Base-by-base conservation (phyloP, 495 filamentous ascomycete species). In the Tuber borchii region DNA sequence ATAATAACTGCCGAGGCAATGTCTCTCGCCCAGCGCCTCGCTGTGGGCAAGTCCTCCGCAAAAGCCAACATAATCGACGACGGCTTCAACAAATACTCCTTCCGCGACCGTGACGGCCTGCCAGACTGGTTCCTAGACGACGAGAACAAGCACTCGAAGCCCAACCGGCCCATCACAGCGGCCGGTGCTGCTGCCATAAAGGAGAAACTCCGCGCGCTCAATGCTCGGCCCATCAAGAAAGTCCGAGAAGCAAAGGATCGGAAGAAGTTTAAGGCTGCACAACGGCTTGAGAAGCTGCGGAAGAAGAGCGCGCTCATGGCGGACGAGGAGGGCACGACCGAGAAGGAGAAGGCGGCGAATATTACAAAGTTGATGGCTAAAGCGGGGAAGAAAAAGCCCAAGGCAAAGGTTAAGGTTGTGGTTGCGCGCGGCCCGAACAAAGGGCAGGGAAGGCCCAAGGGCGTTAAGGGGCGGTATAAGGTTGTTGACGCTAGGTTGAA, bases 1-100 rank as follows among this genome's bases (percentile, higher is more conserved):
- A 97, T 99, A 81, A 95, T 98, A 80, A 99, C 95, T 14, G 95
- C 94, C 31, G 96, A 99, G 86, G 95, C 95, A 75, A 99, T 99
- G 95, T 93, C 93, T 12, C 87, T 99, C n/a, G 95, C 95, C 2
- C 95, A 98, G 74, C 88, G 92, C 81, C 89, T 99, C 75, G 95
- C 93, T 37, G 91, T 90, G 0, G 96, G 96, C 37, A 87, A 95
- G 81, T 65, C 56, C 10, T 94, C 91, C 83, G 91, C 90, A 16
- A 90, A 87, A 37, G 82, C 89, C 71, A 92, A 97, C 81, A 84
- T 97, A 2, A 84, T 94, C 42, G 96, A 99, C 82, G 95, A 97
- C 73, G 90, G 90, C 48, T 99, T 93, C 88, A 97, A 96, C 86
- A 94, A 94, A 81, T 92, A 91, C 81, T 88, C 93, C 19, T 93